Conservation (phyloP, 306 rosid species). For the Hippophae rhamnoides region DNA sequence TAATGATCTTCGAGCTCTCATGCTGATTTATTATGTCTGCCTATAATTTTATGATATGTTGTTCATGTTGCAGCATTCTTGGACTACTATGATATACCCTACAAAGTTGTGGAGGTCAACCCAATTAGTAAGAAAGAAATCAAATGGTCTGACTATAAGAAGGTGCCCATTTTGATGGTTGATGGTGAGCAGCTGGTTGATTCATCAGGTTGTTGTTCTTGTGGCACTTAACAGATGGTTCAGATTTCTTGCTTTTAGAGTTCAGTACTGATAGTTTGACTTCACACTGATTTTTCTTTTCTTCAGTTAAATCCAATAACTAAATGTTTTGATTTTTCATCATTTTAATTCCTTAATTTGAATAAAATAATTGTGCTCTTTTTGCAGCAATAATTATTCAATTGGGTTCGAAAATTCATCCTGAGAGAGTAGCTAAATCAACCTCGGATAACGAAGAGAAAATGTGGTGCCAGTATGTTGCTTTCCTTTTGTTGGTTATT, state of each 20-base stretch:
- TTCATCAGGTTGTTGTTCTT: conserved; percentile 66
- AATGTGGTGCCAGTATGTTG: conserved; percentile 72
- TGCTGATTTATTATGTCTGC: conserved; percentile 12
- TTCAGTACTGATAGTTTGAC: too few relatives aligned
- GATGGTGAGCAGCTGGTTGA: conserved; percentile 89
- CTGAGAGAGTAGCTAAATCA: conserved; percentile 25
- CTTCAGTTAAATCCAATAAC: conserved; percentile 1
- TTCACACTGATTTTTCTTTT: not conserved
- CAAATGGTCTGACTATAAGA: conserved; percentile 88
- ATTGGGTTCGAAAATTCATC: conserved; percentile 41
- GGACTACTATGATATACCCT: conserved; percentile 85
- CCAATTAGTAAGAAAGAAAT: conserved; percentile 95
- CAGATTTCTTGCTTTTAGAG: conserved; percentile 2
- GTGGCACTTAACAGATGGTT: conserved; percentile 6
- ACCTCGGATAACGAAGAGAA: conserved; percentile 65
- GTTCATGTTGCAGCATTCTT: conserved; percentile 57
- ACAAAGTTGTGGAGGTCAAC: conserved; percentile 88
- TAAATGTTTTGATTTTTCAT: too few relatives aligned
- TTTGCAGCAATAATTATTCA: conserved; percentile 68
- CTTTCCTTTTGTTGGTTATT: conserved; percentile 6
- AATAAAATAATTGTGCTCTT: conserved; percentile 5
- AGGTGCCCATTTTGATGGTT: conserved; percentile 88
- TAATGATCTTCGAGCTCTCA: not conserved
- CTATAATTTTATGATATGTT: conserved; percentile 14
- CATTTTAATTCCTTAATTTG: not conserved